Base-by-base conservation (phyloP, 108 stramenopile genomes). In the Cylindrotheca fusiformis region DNA sequence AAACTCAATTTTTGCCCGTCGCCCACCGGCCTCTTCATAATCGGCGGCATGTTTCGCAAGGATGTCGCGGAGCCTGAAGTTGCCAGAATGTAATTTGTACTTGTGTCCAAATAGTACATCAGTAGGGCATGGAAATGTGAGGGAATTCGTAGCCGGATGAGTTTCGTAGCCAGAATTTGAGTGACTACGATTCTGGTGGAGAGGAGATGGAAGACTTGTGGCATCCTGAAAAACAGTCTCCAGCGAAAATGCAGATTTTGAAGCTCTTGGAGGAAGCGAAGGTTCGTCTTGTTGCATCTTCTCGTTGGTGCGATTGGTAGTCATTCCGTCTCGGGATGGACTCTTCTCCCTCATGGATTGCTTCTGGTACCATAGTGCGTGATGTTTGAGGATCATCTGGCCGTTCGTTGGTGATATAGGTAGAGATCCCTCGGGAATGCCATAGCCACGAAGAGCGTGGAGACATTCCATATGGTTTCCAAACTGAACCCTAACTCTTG, bases 21-120 rank as follows among this genome's bases (percentile, higher is more conserved):
- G 55, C 3, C 48, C 21, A 2, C 41, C 27, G 46, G 22, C 18
- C 3, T 48, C 32, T 10, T 41, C 36, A 30, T 66, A 66, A 17
- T 41, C 45, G 18, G 23, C 54, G 41, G 46, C 19, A 22, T 36
- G 32, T 26, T 41, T 3, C 3, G 29, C 65, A 17, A 59, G n/a
- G 3, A 66, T 3, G 18, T 23, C 10, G 2, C 54, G 53, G 1
- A 66, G 30, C 18, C 27, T 2, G 1, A 46, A 26, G 46, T 66
- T 66, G 1, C 65, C 65, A 26, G 65, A 54, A 66, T 66, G 65
- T 4, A 29, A 12, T 30, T 68, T 41, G 36, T 41, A 41, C 14
- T 41, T 14, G 6, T 41, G 6, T 6, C 36, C 36, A 14, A 41
- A 41, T 6, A 41, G 36, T 14, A 41, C 14, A 41, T 41, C 36